Conservation (phyloP, 768 basidiomycete genomes). For the Hortiboletus flavorubellus region DNA sequence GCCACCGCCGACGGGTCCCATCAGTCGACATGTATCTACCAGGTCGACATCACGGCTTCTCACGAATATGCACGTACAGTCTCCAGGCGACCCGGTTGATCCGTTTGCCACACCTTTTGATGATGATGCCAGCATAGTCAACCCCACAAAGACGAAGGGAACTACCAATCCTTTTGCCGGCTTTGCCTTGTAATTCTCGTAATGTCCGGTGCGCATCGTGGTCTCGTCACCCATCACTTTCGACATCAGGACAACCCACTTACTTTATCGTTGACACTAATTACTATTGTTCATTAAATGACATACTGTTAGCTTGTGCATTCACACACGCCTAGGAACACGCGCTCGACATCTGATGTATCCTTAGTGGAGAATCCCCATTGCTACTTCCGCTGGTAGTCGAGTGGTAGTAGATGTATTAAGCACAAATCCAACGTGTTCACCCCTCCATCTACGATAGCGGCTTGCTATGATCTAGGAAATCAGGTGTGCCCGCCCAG, state of each 20-base stretch:
- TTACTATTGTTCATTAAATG: slow-evolving; percentile 7
- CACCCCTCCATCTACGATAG: background rate
- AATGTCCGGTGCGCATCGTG: background rate
- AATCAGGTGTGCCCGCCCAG: too few relatives aligned
- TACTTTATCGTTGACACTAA: slow-evolving; percentile 15
- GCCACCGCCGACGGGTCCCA: slow-evolving; percentile 9
- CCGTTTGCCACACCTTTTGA: slow-evolving; percentile 82
- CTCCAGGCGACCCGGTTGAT: slow-evolving; percentile 33
- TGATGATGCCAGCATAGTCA: slow-evolving; percentile 50
- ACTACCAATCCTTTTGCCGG: slow-evolving; percentile 52
- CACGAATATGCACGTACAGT: slow-evolving; percentile 41
- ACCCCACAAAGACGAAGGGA: slow-evolving; percentile 38
- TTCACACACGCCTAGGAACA: slow-evolving; percentile 1
- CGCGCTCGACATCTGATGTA: slow-evolving; percentile 18
- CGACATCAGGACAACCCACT: slow-evolving; percentile 1
- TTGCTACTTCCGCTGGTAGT: slow-evolving; percentile 3
- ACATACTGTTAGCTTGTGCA: slow-evolving; percentile 9
- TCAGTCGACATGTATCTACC: slow-evolving; percentile 20
- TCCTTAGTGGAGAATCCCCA: slow-evolving; percentile 20
- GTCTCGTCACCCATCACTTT: background rate
- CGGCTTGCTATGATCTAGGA: background rate
- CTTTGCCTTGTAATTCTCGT: slow-evolving; percentile 29
- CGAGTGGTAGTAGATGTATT: slow-evolving; percentile 6
- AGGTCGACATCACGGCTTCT: slow-evolving; percentile 44
- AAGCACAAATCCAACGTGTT: background rate